phyloP scores from a whole-genome alignment of 495 filamentous ascomycete species.

The Hypomontagnella submonticulosa region DNA sequence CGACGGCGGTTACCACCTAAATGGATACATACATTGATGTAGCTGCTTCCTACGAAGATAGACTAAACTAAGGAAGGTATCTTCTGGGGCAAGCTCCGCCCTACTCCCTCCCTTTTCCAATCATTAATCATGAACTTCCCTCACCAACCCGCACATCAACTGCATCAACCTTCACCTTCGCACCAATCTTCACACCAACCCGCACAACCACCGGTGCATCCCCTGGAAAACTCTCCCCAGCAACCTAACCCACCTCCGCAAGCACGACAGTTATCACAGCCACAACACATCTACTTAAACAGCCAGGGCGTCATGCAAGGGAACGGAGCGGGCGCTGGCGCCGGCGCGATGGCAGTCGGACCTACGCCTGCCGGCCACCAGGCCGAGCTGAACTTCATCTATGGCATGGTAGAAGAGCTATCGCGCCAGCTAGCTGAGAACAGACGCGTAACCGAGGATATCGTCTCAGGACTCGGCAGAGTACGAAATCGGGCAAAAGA shows the following conservation, averaged over 20 bases:
- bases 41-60: background rate
- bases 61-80: background rate
- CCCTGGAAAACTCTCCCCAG: conserved; percentile 23
- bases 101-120: conserved; percentile 5
- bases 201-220: conserved; percentile 14
- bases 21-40: conserved; percentile 14
- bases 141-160: background rate
- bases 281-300: conserved; percentile 58
- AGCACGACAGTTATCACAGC: conserved; percentile 31
- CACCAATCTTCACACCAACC: background rate
- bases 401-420: conserved; percentile 83
- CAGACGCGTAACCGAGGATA: conserved; percentile 76
- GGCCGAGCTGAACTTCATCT: conserved; percentile 87
- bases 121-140: conserved; percentile 31
- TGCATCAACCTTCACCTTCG: no score
- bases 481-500: conserved; percentile 61
- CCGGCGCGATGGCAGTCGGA: conserved; percentile 53
- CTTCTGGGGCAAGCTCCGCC: background rate
- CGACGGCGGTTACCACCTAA: conserved; percentile 5
- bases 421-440: conserved; percentile 81
- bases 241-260: conserved; percentile 3
- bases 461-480: conserved; percentile 71
- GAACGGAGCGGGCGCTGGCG: conserved; percentile 62
- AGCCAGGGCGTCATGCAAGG: conserved; percentile 60
- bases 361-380: conserved; percentile 85